Evolutionary conservation across 805 yeast genomes (phyloP).

Genomic region (Starmerella potacharoeniae): DNA sequence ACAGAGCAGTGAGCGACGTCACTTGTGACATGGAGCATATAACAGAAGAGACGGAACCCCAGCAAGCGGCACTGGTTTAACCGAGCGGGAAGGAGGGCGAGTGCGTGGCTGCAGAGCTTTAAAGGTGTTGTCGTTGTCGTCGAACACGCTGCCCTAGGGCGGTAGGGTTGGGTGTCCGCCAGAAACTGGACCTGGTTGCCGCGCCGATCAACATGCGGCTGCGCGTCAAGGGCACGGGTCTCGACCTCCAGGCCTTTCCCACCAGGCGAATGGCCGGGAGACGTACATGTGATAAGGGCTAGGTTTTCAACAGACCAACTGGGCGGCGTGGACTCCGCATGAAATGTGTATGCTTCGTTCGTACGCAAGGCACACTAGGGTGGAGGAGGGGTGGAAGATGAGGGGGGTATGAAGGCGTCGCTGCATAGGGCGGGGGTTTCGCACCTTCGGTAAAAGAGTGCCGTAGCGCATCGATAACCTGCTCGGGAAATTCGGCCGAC

Average conservation of each 20-base stretch:
- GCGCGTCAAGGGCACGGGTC: not conserved
- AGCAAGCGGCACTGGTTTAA: not conserved
- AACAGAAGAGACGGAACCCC: not conserved
- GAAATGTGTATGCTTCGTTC: not conserved
- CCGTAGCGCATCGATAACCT: too few relatives aligned
- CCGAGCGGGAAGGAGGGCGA: not conserved
- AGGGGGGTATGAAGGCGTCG: not conserved
- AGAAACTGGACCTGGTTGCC: conserved; percentile 2
- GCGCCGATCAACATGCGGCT: not conserved
- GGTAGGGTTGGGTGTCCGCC: not conserved
- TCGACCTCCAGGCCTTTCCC: not conserved
- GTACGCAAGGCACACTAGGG: not conserved
- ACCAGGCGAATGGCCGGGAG: not conserved
- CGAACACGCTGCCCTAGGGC: not conserved
- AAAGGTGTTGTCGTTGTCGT: not conserved
- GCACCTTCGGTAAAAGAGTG: not conserved
- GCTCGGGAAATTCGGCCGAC: not conserved
- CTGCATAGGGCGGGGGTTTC: not conserved
- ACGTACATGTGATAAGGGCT: not conserved
- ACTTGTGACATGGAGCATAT: not conserved
- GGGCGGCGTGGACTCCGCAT: not conserved
- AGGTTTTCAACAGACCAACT: not conserved
- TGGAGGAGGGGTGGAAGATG: not conserved
- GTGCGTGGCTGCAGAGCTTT: not conserved
- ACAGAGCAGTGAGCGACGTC: not conserved